Evolutionary conservation across 1,139 yeast species (phyloP), one percentile per base, ranked within the genome.

Genomic region (Blastobotrys ciferrii): DNA sequence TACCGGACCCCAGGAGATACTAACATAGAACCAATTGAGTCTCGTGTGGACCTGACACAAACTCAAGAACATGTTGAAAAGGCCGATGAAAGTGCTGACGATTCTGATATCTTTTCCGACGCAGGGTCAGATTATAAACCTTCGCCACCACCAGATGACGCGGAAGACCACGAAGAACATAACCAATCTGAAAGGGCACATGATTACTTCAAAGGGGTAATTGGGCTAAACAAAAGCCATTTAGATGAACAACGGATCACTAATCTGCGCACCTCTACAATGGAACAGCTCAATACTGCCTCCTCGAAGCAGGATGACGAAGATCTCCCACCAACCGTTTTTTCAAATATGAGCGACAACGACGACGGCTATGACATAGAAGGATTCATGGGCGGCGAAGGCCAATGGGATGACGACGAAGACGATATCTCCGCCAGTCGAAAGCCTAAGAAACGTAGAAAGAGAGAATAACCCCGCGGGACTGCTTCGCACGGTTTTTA

Each of bases 71-170:
- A 23, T 23, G 28, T 9, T 23, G 28, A n/a, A n/a, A n/a, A n/a
- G n/a, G n/a, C n/a, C n/a, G n/a, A n/a, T n/a, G n/a, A n/a, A n/a
- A n/a, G n/a, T n/a, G n/a, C n/a, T n/a, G 40, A 42, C 19, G 40
- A 32, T 7, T 32, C 42, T 2, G 47, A 44, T 12, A 44, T 44
- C 20, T 44, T 44, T 14, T 44, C 47, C 3, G 47, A 44, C n/a
- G 47, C 32, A 15, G 38, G 38, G 17, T 41, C 45, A 12, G 47
- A 44, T 35, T 38, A 44, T 23, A 32, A 44, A 2, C 47, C 45
- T 15, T 23, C 32, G 13, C 28, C 19, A 7, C 23, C 23, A 6
- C 12, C n/a, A 15, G 41, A 36, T 12, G 32, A 30, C 41, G n/a
- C 20, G 19, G 42, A 32, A 30, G 13, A 13, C 19, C 15, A 25